Percentiles rank a stretch among this genome's conserved stretches.
Evolutionary conservation across 1,139 yeast species (phyloP).

Genomic region (Protomyces macrosporus): DNA sequence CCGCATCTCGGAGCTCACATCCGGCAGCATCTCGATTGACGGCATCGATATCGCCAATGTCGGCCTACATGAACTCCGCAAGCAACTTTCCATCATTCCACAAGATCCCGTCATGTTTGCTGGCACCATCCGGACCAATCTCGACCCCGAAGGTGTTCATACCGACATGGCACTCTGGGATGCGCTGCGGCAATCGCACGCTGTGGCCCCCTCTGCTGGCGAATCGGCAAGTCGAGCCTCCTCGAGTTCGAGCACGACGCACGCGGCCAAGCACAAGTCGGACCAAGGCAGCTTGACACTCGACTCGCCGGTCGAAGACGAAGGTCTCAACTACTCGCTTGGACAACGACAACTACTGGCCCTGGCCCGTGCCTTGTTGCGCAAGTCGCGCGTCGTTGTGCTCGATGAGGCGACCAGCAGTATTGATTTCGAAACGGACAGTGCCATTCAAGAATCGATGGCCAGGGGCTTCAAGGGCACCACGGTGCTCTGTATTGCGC

Average conservation of each 20-base stretch:
- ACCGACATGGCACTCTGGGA: conserved; percentile 54
- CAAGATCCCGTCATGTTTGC: conserved; percentile 71
- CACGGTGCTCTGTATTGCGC: conserved; percentile 75
- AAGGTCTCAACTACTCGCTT: conserved; percentile 66
- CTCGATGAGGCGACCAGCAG: conserved; percentile 81
- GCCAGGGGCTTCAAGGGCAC: conserved; percentile 56
- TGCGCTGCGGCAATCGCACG: conserved; percentile 56
- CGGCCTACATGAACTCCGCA: conserved; percentile 55
- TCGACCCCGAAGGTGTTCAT: conserved; percentile 59
- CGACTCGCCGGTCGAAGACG: conserved; percentile 63
- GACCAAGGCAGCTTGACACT: conserved; percentile 45
- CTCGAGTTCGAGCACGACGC: background rate
- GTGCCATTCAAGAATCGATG: conserved; percentile 62
- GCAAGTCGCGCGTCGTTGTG: conserved; percentile 59
- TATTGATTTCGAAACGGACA: conserved; percentile 73
- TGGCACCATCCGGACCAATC: conserved; percentile 59
- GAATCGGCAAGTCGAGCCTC: background rate
- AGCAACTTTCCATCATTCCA: conserved; percentile 66
- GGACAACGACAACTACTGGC: conserved; percentile 76
- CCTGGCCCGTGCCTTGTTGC: conserved; percentile 71
- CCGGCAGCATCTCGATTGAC: conserved; percentile 54
- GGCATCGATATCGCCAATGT: conserved; percentile 54
- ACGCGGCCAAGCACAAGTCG: conserved; percentile 26
- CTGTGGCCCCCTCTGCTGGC: conserved; percentile 2
- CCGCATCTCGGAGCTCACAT: conserved; percentile 53